Evolutionary conservation across 2,329 filamentous ascomycete species (phyloP).

Genomic region (Sphaerulina populicola): DNA sequence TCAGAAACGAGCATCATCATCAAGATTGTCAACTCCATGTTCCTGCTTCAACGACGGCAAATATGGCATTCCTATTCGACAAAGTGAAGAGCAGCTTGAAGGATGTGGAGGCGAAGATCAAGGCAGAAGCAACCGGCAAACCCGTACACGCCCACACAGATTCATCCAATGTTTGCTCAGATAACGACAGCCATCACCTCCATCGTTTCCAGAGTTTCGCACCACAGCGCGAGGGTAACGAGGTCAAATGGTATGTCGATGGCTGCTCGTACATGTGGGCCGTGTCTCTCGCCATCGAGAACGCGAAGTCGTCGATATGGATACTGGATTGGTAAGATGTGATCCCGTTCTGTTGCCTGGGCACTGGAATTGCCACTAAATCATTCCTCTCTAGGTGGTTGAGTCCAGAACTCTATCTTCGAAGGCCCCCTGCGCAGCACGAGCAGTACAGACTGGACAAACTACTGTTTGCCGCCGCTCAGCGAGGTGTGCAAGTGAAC

Average conservation of each 20-base stretch:
- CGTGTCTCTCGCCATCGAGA: conserved; percentile 69
- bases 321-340: conserved; percentile 52
- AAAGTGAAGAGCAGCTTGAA: conserved; percentile 49
- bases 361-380: too few relatives aligned
- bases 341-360: too few relatives aligned
- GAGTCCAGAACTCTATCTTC: conserved; percentile 77
- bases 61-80: conserved; percentile 40
- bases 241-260: conserved; percentile 81
- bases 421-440: conserved; percentile 71
- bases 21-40: not conserved
- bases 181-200: conserved; percentile 38
- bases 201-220: conserved; percentile 59
- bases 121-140: conserved; percentile 40
- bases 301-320: conserved; percentile 68
- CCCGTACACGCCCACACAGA: conserved; percentile 42
- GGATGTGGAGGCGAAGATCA: conserved; percentile 45
- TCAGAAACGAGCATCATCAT: not conserved
- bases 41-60: not conserved
- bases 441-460: conserved; percentile 76
- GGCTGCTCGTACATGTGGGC: conserved; percentile 62
- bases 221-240: conserved; percentile 60
- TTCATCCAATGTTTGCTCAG: conserved; percentile 33
- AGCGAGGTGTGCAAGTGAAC: conserved; percentile 74
- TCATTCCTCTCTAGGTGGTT: conserved; percentile 49
- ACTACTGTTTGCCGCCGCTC: conserved; percentile 71